Evolutionary conservation across 208 protist species (phyloP).

Genomic region (Endotrypanum monterogeii): DNA sequence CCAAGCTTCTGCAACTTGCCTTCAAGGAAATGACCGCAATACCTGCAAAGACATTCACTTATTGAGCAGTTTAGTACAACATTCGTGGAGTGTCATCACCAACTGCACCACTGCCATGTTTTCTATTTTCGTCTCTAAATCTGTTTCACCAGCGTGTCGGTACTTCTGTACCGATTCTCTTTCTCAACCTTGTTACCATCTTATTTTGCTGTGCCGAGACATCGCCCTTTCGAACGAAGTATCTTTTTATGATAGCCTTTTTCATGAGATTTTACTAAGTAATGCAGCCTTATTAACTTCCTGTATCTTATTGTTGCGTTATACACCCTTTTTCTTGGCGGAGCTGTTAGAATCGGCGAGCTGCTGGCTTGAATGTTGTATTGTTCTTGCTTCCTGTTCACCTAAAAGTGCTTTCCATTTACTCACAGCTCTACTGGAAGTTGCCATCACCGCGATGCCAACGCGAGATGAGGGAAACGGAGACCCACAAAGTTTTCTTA

Average conservation of each 20-base stretch:
- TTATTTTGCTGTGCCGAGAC: constrained; percentile 18
- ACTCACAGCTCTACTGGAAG: constrained; percentile 1
- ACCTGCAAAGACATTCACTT: background rate
- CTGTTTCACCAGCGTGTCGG: background rate
- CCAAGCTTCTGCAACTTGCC: constrained; percentile 14
- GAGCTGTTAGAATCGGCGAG: background rate
- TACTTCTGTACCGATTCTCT: constrained; percentile 25
- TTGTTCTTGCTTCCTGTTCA: constrained; percentile 15
- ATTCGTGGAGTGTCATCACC: constrained; percentile 19
- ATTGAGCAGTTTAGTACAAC: constrained; percentile 14
- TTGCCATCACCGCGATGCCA: background rate
- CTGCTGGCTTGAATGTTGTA: constrained; percentile 14
- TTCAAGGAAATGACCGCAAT: background rate
- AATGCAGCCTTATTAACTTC: constrained; percentile 11
- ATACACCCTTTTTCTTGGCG: constrained; percentile 18
- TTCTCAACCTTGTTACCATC: background rate
- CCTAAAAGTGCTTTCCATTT: constrained; percentile 17
- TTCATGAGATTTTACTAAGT: constrained; percentile 21
- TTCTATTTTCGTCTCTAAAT: background rate
- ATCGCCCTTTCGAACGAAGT: constrained; percentile 27
- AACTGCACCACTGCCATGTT: constrained; percentile 4
- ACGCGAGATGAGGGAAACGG: background rate
- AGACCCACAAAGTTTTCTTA: background rate
- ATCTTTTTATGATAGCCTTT: constrained; percentile 14
- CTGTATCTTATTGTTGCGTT: background rate